Base-by-base conservation (phyloP, 345 rosid genomes). In the Cardamine chenopodiifolia region DNA sequence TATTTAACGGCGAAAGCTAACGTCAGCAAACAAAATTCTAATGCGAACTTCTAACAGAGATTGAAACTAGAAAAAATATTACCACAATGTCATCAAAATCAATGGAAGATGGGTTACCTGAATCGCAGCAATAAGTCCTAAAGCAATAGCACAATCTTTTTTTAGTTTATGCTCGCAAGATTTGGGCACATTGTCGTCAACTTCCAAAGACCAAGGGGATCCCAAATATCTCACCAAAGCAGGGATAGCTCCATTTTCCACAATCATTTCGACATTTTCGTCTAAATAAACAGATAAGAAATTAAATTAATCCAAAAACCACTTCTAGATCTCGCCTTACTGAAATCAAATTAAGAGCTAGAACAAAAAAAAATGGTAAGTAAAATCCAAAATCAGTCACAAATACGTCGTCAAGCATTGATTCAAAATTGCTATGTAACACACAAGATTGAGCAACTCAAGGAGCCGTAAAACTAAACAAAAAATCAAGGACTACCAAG, bases 51-150 rank as follows among this genome's bases (percentile, higher is more conserved):
- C 32, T 37, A 57, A 47, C 5, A 42, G 6, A 6, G 70, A 68
- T 23, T 52, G 34, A 58, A 25, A 39, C 15, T 44, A 29, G 25
- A 62, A 44, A 10, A 11, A 14, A n/a, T 9, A 8, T 5, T 15
- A 73, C 45, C 32, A 52, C 56, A 63, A 44, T 63, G 63, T 37
- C 14, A 68, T 9, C 28, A 59, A 45, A 53, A 1, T 8, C 9
- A 32, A 2, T 11, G 17, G 42, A 2, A 49, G 37, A n/a, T 18
- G 0, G 7, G 11, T 66, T 81, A 89, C 90, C 71, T 83, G 81
- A n/a, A 82, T 66, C 1, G 90, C 88, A 56, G 91, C 89, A 39
- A 91, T 85, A 48, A 85, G 88, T 44, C 89, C 92, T 26, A 89
- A 84, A 1, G 89, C 81, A 26, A 83, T 44, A 52, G 94, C 86